These are phyloP conservation scores for Clitocybe nebularis DNA, from an alignment of 1,284 basidiomycete genomes.

Conservation along the genomic window DNA sequence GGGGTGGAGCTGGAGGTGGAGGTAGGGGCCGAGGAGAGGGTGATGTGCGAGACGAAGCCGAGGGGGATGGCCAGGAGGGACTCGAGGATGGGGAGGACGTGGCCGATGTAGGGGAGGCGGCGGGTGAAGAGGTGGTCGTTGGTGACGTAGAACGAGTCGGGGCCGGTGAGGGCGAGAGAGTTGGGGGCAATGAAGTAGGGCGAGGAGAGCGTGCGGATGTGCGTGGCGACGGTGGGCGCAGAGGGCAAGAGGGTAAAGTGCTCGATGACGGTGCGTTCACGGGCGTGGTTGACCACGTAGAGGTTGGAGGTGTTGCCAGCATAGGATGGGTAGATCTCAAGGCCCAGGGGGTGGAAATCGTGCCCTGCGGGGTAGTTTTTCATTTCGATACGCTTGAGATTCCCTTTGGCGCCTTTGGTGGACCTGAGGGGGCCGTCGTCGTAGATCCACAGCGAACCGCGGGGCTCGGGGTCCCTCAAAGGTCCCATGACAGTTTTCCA, in stretches of 20 bases:
- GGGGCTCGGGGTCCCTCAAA: conserved; percentile 35
- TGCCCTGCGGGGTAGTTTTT: conserved; percentile 39
- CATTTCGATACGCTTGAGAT: conserved; percentile 26
- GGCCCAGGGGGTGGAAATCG: conserved; percentile 58
- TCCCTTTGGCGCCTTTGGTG: conserved; percentile 9
- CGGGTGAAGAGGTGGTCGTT: conserved; percentile 70
- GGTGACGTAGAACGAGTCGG: conserved; percentile 60
- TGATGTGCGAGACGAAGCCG: conserved; percentile 55
- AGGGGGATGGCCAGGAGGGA: conserved; percentile 53
- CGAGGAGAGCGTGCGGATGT: conserved; percentile 55
- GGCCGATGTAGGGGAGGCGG: conserved; percentile 50
- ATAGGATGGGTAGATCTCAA: conserved; percentile 46
- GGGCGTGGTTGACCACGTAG: conserved; percentile 64
- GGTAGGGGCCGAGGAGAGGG: conserved; percentile 29
- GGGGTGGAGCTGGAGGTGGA: conserved; percentile 10
- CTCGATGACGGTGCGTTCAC: conserved; percentile 54
- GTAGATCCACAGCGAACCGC: conserved; percentile 39
- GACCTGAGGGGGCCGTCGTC: conserved; percentile 8
- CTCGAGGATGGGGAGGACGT: conserved; percentile 50
- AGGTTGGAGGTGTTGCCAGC: conserved; percentile 45
- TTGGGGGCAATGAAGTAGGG: conserved; percentile 61
- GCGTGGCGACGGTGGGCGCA: conserved; percentile 35
- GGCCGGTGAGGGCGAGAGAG: conserved; percentile 56
- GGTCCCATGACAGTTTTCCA: conserved; percentile 50
- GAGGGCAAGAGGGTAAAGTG: conserved; percentile 53